Conservation (phyloP, 2,329 filamentous ascomycete species). For the Exophiala lecanii-corni region DNA sequence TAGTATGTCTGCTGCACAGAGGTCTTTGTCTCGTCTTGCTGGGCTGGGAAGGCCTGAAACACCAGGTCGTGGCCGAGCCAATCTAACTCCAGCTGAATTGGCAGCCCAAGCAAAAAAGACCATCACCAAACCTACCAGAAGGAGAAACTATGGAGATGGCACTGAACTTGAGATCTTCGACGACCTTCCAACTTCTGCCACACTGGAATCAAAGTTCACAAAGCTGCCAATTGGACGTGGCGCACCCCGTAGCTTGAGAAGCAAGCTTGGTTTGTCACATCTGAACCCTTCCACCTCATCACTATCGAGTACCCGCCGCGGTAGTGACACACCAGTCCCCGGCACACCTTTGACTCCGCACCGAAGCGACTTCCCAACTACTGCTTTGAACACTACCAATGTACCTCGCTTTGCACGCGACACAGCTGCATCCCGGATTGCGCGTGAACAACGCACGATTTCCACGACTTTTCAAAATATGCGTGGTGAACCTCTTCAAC, state of each 20-base stretch:
- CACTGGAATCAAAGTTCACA: conserved; percentile 74
- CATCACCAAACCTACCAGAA: conserved; percentile 66
- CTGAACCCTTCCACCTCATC: conserved; percentile 26
- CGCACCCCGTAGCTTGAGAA: conserved; percentile 58
- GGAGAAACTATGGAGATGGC: conserved; percentile 80
- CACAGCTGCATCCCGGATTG: conserved; percentile 62
- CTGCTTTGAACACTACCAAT: conserved; percentile 20
- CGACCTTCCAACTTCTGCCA: conserved; percentile 82
- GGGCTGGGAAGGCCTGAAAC: conserved; percentile 44
- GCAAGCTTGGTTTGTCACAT: conserved; percentile 45
- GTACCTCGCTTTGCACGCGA: conserved; percentile 60
- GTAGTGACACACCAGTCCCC: conserved; percentile 43
- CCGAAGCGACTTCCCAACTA: conserved; percentile 44
- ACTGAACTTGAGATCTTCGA: conserved; percentile 91
- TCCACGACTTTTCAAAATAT: conserved; percentile 38
- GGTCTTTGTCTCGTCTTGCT: conserved; percentile 38
- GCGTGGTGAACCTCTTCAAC: conserved; percentile 43
- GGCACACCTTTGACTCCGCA: conserved; percentile 55
- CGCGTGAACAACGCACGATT: conserved; percentile 57
- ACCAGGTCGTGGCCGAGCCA: conserved; percentile 42
- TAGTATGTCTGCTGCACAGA: conserved; percentile 38
- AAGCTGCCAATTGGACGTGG: conserved; percentile 71
- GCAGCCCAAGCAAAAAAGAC: conserved; percentile 60
- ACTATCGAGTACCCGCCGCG: conserved; percentile 27
- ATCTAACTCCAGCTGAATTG: conserved; percentile 47